Evolutionary conservation across 2,329 filamentous ascomycete genomes (phyloP), one percentile per base, ranked within the genome.

Genomic region (Chaetomiaceae sp.): DNA sequence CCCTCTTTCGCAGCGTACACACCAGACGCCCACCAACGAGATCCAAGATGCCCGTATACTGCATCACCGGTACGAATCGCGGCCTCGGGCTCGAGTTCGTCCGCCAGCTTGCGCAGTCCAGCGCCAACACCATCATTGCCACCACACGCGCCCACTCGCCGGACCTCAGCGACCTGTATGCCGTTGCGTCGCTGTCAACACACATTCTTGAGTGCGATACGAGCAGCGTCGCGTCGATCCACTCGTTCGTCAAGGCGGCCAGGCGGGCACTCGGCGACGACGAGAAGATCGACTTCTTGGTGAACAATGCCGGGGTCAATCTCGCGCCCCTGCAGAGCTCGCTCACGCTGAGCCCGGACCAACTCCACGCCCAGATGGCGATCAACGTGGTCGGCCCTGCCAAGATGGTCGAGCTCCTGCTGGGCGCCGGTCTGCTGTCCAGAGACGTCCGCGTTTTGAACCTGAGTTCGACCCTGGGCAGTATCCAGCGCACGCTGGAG

Each of bases 301-400:
- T 67, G 38, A 62, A 64, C 62, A 63, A 53, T 48, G 65, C 65
- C 5, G 65, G 57, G 40, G 68, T 75, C 54, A 72, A 74, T 50
- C 58, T 63, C 19, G 60, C 63, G 1, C 59, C 64, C 0, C 48
- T 58, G 8, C 66, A 74, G 44, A 71, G 62, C 14, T 67, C 65
- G 19, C 58, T 75, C 16, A 66, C 62, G 0, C 65, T 76, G 1
- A 66, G 66, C 9, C 57, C 67, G 0, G 61, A 63, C 1, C 66
- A 64, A 2, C 56, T 76, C 23, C 35, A 64, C 2, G 58, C 66
- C n/a, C 69, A 74, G 43, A 69, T 77, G 44, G 60, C 65, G 21
- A 61, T 68, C 55, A 77, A 77, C 48, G 73, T 76, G 3, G 48
- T 75, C 16, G 74, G 74, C 0, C 74, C 74, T 0, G 73, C 73